A percentile compares a stretch with the other conserved stretches of the same genome.
These are phyloP conservation scores for Periconia sp. DNA, from an alignment of 2,329 filamentous ascomycete genomes.

Conservation along the genomic window DNA sequence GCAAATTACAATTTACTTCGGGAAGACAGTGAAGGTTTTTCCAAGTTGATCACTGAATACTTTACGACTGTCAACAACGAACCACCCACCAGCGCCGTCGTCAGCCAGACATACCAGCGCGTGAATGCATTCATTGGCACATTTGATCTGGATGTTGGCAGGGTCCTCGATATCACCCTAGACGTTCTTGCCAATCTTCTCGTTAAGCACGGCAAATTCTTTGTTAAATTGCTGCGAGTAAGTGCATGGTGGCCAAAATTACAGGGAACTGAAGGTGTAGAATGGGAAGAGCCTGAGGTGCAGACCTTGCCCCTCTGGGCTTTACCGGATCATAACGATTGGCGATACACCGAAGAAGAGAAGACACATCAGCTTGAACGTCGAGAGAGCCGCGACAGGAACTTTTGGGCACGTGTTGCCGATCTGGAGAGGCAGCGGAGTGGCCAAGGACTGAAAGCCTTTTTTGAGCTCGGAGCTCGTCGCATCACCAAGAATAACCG, in stretches of 20 bases:
- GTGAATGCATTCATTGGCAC: constrained; percentile 95
- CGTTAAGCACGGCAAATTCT: constrained; percentile 91
- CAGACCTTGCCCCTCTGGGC: constrained; percentile 85
- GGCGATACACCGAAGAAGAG: constrained; percentile 68
- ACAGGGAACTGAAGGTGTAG: constrained; percentile 56
- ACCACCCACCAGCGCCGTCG: constrained; percentile 72
- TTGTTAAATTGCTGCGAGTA: constrained; percentile 84
- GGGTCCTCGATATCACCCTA: constrained; percentile 89
- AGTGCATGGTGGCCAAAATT: constrained; percentile 96
- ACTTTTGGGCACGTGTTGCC: constrained; percentile 81
- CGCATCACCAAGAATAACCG: constrained; percentile 53
- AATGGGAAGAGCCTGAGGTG: constrained; percentile 53
- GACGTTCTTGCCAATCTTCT: constrained; percentile 94
- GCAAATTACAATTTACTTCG: constrained; percentile 95
- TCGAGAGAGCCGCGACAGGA: constrained; percentile 66
- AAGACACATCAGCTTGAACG: constrained; percentile 59
- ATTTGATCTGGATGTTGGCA: constrained; percentile 93
- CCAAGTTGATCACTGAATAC: constrained; percentile 92
- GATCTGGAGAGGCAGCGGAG: constrained; percentile 49
- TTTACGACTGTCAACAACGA: constrained; percentile 82
- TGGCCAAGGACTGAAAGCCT: constrained; percentile 69
- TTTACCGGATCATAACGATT: constrained; percentile 67
- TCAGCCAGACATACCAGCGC: constrained; percentile 83
- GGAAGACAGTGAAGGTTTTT: constrained; percentile 95
- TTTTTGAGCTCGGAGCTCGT: constrained; percentile 83